Conservation (phyloP, 805 yeast species). For the Ogataea nonfermentans region DNA sequence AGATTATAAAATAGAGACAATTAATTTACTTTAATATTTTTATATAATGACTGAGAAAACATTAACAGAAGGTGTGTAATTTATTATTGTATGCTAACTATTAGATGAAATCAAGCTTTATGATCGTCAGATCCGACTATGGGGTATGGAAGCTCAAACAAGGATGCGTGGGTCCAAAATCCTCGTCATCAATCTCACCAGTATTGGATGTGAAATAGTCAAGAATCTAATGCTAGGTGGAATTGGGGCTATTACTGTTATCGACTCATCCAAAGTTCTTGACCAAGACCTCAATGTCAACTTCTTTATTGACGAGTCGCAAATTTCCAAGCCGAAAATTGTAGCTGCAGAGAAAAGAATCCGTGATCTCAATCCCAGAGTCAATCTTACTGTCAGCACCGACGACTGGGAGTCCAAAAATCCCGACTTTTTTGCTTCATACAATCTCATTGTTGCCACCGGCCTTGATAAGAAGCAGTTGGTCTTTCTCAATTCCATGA, state of each 20-base stretch:
- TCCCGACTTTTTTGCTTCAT: conserved; percentile 45
- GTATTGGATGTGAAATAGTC: conserved; percentile 75
- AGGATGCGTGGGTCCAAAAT: conserved; percentile 70
- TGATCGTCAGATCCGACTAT: conserved; percentile 89
- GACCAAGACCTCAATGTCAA: conserved; percentile 71
- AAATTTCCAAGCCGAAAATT: conserved; percentile 56
- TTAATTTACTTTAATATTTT: conserved; percentile 1
- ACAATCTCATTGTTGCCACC: conserved; percentile 74
- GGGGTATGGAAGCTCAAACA: conserved; percentile 94
- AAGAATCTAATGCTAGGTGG: conserved; percentile 90
- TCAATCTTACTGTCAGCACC: conserved; percentile 48
- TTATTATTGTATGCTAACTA: background rate
- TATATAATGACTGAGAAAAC: conserved; percentile 4
- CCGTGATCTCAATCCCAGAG: conserved; percentile 78
- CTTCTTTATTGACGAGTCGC: conserved; percentile 60
- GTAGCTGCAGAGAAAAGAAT: conserved; percentile 56
- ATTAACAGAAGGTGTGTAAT: conserved; percentile 18
- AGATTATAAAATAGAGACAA: background rate
- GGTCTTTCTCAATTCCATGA: conserved; percentile 46
- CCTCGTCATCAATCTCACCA: conserved; percentile 68
- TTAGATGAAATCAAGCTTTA: conserved; percentile 84
- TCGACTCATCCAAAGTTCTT: conserved; percentile 54
- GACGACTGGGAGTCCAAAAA: conserved; percentile 28
- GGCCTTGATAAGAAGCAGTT: conserved; percentile 50
- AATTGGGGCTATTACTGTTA: conserved; percentile 68